Conservation (phyloP, 2,329 filamentous ascomycete genomes). For the Trichoderma semiorbis region DNA sequence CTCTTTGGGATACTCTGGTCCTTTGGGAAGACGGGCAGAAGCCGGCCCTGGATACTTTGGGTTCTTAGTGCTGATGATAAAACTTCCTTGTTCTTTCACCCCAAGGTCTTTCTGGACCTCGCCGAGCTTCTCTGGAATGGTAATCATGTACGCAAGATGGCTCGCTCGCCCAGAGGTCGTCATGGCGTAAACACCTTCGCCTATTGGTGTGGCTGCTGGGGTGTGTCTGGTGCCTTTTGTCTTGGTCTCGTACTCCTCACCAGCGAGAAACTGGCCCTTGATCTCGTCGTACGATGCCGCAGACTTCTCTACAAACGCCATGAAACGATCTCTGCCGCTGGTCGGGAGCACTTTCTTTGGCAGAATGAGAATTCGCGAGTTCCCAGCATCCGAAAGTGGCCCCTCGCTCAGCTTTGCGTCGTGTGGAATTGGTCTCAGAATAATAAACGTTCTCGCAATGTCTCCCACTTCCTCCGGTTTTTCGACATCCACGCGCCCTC, state of each 20-base stretch:
- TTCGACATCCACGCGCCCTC: conserved; percentile 70
- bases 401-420: conserved; percentile 59
- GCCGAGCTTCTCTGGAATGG: conserved; percentile 65
- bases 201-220: conserved; percentile 70
- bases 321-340: conserved; percentile 65
- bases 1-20: conserved; percentile 68
- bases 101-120: conserved; percentile 75
- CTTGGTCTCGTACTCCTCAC: conserved; percentile 70
- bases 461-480: conserved; percentile 67
- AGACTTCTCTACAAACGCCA: conserved; percentile 79
- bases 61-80: conserved; percentile 77
- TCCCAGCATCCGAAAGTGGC: conserved; percentile 48
- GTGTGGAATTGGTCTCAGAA: conserved; percentile 68
- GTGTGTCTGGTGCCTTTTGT: conserved; percentile 66
- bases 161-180: conserved; percentile 67
- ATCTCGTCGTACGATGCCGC: conserved; percentile 63
- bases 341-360: conserved; percentile 82
- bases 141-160: conserved; percentile 77
- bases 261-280: conserved; percentile 67
- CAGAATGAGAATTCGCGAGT: conserved; percentile 70
- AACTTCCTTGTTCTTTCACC: conserved; percentile 64
- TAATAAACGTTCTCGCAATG: conserved; percentile 73
- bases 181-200: conserved; percentile 81
- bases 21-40: conserved; percentile 59
- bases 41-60: conserved; percentile 65